Evolutionary conservation across 371 early-diverging fungal species (phyloP), one percentile per base, ranked within the genome.

Genomic region (Mortierella polycephala): DNA sequence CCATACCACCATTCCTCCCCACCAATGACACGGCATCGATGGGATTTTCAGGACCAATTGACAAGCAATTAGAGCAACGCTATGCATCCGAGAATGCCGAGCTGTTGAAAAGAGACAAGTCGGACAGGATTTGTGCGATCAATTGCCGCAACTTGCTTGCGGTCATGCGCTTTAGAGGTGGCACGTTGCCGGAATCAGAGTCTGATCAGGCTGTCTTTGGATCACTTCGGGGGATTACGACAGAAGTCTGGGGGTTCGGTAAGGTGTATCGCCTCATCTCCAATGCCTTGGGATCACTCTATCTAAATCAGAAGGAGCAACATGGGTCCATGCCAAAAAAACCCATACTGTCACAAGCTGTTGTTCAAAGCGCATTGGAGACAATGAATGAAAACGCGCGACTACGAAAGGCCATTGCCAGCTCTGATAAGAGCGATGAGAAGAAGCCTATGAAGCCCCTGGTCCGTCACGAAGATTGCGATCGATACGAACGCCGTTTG

Each of bases 401-500:
- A 16, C 57, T 71, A 4, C 57, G 81, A 23, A 57, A 67, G 60
- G 13, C 5, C 14, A 42, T 65, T 11, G 52, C 64, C 7, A 20
- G 14, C 6, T 59, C 53, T 1, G 45, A 60, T 2, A 30, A 56
- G 59, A 42, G 46, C 3, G 59, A 53, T 0, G 52, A 59, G 39
- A 62, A 61, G 60, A 46, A 59, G 39, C 40, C 46, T 10, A 23
- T 41, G 20, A 71, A 63, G 51, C 69, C 69, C 1, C 21, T 69
- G 41, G 8, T 79, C 21, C 57, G 56, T 5, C 7, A 39, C 30
- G 75, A 72, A 16, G 74, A 63, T 0, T 88, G 86, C 52, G 70
- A 79, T 69, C 76, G 72, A 40, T 88, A 92, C 57, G 93, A 93
- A 66, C 72, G 83, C 57, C 82, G 86, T 40, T 64, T 93, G 39